phyloP scores from a whole-genome alignment of 2,329 filamentous ascomycete species.

The Alternaria sp. region DNA sequence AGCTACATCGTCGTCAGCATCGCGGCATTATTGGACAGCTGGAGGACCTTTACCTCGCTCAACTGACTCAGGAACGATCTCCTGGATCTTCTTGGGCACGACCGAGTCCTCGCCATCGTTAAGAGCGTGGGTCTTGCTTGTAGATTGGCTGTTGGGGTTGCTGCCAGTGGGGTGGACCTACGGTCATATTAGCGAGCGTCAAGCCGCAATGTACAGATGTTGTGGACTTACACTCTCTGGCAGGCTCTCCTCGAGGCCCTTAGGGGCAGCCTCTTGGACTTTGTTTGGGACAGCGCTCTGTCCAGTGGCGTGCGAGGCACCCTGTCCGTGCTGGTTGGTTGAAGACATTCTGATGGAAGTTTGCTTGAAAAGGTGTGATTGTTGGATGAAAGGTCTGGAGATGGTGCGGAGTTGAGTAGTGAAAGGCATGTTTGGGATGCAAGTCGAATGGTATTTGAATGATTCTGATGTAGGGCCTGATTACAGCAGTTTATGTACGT shows the following conservation, averaged over 20 bases:
- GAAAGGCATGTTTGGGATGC: constrained; percentile 24
- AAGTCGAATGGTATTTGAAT: constrained; percentile 7
- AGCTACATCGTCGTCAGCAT: constrained; percentile 4
- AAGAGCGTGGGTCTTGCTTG: constrained; percentile 51
- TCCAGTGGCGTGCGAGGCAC: constrained; percentile 53
- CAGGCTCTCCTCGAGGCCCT: constrained; percentile 51
- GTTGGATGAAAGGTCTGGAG: constrained; percentile 27
- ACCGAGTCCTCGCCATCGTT: constrained; percentile 48
- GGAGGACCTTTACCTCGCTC: constrained; percentile 42
- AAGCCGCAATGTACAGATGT: not conserved
- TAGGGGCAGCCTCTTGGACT: constrained; percentile 51
- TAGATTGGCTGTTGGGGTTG: constrained; percentile 46
- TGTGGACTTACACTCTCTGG: constrained; percentile 44
- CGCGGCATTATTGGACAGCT: not conserved
- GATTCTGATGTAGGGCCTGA: not conserved
- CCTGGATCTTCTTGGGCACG: constrained; percentile 55
- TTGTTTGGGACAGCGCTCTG: constrained; percentile 52
- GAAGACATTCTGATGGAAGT: constrained; percentile 36
- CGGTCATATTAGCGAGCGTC: constrained; percentile 1
- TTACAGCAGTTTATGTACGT: constrained; percentile 14
- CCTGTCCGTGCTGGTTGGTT: constrained; percentile 51
- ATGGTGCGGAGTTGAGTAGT: constrained; percentile 29
- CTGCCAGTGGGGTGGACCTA: constrained; percentile 51
- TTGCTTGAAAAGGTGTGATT: constrained; percentile 21
- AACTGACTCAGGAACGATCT: constrained; percentile 55